Conservation (phyloP, 108 stramenopile species). For the Parietichytrium sp. region DNA sequence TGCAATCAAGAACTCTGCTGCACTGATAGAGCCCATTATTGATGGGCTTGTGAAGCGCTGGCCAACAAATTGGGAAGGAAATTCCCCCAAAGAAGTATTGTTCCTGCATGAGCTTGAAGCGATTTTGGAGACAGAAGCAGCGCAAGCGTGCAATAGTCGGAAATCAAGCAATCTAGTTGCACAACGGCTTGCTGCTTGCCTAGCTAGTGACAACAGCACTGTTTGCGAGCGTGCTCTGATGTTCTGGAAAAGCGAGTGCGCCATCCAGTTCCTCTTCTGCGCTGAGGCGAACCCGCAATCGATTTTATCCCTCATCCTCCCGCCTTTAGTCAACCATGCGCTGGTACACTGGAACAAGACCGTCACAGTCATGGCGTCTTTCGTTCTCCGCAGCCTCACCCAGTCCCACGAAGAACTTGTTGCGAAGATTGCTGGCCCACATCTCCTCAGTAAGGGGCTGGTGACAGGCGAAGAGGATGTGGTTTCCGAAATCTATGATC, state of each 20-base stretch:
- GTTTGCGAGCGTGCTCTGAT: conserved; percentile 55
- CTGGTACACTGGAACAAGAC: conserved; percentile 64
- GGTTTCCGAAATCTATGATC: neutral
- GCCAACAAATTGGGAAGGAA: conserved; percentile 56
- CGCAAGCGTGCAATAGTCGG: neutral
- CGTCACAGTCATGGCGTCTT: conserved; percentile 51
- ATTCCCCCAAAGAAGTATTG: conserved; percentile 64
- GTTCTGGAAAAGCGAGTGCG: conserved; percentile 49
- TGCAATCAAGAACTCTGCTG: too few species aligned
- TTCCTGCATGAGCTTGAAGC: conserved; percentile 60
- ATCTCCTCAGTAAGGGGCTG: too few species aligned
- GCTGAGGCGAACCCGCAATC: neutral
- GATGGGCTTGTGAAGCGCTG: conserved; percentile 39
- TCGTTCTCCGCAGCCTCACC: conserved; percentile 20
- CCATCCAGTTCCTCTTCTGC: conserved; percentile 38
- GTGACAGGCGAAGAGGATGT: neutral
- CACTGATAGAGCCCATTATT: neutral
- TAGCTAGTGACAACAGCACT: conserved; percentile 51
- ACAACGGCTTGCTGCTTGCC: conserved; percentile 44
- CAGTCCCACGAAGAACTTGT: conserved; percentile 16
- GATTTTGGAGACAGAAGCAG: conserved; percentile 31
- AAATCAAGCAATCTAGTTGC: neutral
- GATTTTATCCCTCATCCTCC: neutral
- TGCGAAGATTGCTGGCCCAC: neutral
- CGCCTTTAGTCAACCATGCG: conserved; percentile 39